Base-by-base conservation (phyloP, 306 rosid genomes). In the Castanospermum australe region DNA sequence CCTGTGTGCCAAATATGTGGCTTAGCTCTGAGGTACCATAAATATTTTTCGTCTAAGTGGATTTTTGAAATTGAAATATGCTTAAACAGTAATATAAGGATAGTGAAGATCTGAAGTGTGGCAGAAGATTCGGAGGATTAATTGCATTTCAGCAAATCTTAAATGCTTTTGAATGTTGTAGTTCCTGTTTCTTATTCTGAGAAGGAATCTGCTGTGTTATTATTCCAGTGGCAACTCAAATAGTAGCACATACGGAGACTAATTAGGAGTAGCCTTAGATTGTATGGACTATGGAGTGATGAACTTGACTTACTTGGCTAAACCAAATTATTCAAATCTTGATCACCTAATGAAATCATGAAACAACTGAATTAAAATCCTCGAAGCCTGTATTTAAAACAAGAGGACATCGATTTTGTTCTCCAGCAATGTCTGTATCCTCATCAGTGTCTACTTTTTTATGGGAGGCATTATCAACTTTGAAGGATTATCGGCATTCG, bases 221-320 rank as follows among this genome's bases (percentile, higher is more conserved):
- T 73, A 44, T 74, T 62, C 74, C 14, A 3, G 8, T 68, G 35
- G 61, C 60, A 73, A 54, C 69, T 68, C 52, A 51, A 35, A 72
- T 77, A 12, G 79, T 35, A 44, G 41, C 64, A 55, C 57, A 8
- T 36, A 13, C 72, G 17, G 50, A 21, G 65, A 77, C 65, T 67
- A 67, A 36, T 20, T 59, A 73, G 15, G 36, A 67, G 35, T 74
- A 67, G n/a, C 57, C 18, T 75, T 45, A 59, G 44, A 45, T 69
- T 55, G 42, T 76, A 60, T 55, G 32, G 15, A 17, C 35, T 76
- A 60, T 55, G 32, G 15, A 17, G 20, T 72, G 82, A 75, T 24
- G 68, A 81, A 62, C 54, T 45, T 67, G 51, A 77, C 57, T 71
- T 22, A 22, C 52, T 10, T 39, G 17, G 63, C 79, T 63, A 57